phyloP scores from a whole-genome alignment of 257 asterid species.

The Leonotis leonurus region DNA sequence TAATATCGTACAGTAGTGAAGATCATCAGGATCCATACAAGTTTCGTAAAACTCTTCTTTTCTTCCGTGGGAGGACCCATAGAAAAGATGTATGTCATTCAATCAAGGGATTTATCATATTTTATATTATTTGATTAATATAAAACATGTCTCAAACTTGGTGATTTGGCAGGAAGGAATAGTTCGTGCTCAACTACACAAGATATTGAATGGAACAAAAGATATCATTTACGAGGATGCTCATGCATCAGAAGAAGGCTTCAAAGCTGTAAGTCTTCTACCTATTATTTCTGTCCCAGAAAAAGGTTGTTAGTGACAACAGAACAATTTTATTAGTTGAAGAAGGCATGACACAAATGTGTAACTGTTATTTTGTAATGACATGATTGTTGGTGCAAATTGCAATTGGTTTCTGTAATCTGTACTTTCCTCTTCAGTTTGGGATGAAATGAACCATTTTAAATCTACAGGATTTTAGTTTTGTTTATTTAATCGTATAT shows the following conservation, averaged over 20 bases:
- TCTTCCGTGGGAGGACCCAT: slow-evolving; percentile 86
- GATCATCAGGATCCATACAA: slow-evolving; percentile 63
- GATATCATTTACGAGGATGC: slow-evolving; percentile 71
- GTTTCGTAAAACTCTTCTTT: slow-evolving; percentile 76
- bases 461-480: no score
- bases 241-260: slow-evolving; percentile 67
- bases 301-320: not conserved
- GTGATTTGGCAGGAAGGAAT: slow-evolving; percentile 72
- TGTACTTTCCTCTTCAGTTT: not conserved
- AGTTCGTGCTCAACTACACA: slow-evolving; percentile 59
- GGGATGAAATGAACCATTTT: not conserved
- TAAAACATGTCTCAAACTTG: slow-evolving; percentile 10
- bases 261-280: slow-evolving; percentile 63
- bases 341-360: no score
- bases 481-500: not conserved
- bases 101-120: not conserved
- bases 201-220: slow-evolving; percentile 42
- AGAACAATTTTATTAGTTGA: not conserved
- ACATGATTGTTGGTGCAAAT: not conserved
- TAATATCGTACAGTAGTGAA: slow-evolving; percentile 55
- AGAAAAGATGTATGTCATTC: slow-evolving; percentile 77
- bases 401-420: not conserved
- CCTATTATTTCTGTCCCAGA: not conserved
- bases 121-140: not conserved
- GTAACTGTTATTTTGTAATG: not conserved